Evolutionary conservation across 306 rosid species (phyloP).

Genomic region (Trifolium subterraneum): DNA sequence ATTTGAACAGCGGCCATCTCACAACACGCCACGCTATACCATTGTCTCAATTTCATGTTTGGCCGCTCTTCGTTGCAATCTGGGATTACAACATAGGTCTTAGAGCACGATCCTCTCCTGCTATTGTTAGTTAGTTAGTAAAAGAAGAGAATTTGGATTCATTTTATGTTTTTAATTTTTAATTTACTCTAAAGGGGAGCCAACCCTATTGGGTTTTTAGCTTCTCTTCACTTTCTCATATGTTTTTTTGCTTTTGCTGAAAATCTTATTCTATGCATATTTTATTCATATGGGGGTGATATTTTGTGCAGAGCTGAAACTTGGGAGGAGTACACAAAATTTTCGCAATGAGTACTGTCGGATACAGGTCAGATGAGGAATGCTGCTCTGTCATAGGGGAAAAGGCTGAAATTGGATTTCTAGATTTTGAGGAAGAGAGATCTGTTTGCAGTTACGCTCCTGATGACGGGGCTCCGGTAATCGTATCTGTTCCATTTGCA

Average conservation of each 20-base stretch:
- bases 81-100: neutral
- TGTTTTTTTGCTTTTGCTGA: conserved; percentile 18
- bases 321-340: conserved; percentile 35
- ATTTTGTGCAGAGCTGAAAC: conserved; percentile 46
- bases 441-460: conserved; percentile 71
- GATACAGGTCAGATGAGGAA: conserved; percentile 66
- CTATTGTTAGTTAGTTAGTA: neutral
- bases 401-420: conserved; percentile 75
- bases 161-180: conserved; percentile 26
- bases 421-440: conserved; percentile 79
- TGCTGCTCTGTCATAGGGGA: conserved; percentile 75
- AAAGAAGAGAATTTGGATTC: conserved; percentile 6
- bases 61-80: neutral
- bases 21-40: neutral
- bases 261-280: neutral
- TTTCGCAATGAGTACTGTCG: conserved; percentile 59
- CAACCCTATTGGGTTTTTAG: conserved; percentile 18
- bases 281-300: conserved; percentile 16
- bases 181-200: conserved; percentile 6
- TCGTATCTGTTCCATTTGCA: conserved; percentile 76
- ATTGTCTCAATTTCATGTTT: neutral
- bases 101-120: neutral
- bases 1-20: neutral
- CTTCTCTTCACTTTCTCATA: neutral
- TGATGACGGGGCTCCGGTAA: conserved; percentile 55